These are phyloP conservation scores for Porphyrellus cyaneotinctus DNA, from an alignment of 768 basidiomycete genomes.

Conservation along the genomic window DNA sequence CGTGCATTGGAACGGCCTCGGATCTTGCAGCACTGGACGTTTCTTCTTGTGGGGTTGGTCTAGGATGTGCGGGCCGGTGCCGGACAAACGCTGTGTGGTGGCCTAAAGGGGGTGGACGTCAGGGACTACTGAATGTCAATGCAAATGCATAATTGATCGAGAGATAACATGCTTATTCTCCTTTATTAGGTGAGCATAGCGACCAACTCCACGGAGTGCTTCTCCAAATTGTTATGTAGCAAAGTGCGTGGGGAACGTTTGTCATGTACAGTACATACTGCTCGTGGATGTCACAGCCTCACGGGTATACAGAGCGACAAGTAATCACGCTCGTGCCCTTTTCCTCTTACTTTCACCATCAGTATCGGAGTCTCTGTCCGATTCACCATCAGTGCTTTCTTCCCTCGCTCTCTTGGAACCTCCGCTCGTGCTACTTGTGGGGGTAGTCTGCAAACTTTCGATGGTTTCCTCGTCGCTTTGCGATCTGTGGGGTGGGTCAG, in stretches of 20 bases:
- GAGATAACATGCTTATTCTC: not conserved
- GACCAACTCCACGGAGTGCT: not conserved
- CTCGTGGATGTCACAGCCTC: not conserved
- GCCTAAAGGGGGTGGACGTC: slow-evolving; percentile 69
- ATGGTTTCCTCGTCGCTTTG: slow-evolving; percentile 24
- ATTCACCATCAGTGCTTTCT: not conserved
- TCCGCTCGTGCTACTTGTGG: slow-evolving; percentile 14
- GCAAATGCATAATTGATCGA: not conserved
- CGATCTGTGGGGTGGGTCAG: slow-evolving; percentile 11
- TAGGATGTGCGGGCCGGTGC: slow-evolving; percentile 78
- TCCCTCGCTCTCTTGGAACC: slow-evolving; percentile 16
- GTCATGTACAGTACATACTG: not conserved
- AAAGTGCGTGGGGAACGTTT: not conserved
- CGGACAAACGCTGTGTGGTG: slow-evolving; percentile 66
- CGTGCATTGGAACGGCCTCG: slow-evolving; percentile 36
- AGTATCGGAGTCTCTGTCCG: not conserved
- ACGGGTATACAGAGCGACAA: not conserved
- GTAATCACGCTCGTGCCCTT: slow-evolving; percentile 11
- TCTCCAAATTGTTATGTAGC: not conserved
- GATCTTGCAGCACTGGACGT: not conserved
- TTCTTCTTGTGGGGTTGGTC: slow-evolving; percentile 45
- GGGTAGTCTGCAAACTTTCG: slow-evolving; percentile 26
- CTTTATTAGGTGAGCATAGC: not conserved
- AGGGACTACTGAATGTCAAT: slow-evolving; percentile 75
- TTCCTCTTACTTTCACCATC: slow-evolving; percentile 9